Evolutionary conservation across 1,284 basidiomycete genomes (phyloP).

Genomic region (Coriolopsis trogii): DNA sequence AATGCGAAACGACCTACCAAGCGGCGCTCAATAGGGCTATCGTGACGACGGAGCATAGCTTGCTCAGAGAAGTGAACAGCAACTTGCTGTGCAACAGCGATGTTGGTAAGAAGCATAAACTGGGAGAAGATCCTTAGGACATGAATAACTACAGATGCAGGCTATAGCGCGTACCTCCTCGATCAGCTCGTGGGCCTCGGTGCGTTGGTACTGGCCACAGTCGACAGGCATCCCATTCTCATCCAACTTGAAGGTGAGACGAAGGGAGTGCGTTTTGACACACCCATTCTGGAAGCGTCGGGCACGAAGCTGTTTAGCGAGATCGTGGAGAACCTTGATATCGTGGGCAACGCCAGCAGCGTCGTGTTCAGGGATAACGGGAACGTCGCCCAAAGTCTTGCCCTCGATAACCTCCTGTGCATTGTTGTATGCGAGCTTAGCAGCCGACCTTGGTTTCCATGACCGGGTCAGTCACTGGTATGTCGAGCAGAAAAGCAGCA

Average conservation of each 20-base stretch:
- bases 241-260: constrained; percentile 82
- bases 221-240: constrained; percentile 84
- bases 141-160: not conserved
- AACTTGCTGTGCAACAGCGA: constrained; percentile 89
- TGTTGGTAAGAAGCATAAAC: constrained; percentile 96
- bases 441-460: constrained; percentile 69
- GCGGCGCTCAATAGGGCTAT: constrained; percentile 89
- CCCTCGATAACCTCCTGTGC: constrained; percentile 87
- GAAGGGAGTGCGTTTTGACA: constrained; percentile 73
- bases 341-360: constrained; percentile 73
- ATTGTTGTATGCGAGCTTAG: constrained; percentile 83
- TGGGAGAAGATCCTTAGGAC: constrained; percentile 33
- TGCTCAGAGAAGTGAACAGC: constrained; percentile 95
- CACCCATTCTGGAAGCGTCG: constrained; percentile 85
- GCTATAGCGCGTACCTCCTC: constrained; percentile 71
- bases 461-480: too few species aligned
- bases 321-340: constrained; percentile 67
- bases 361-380: constrained; percentile 58
- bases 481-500: too few species aligned
- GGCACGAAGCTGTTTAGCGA: constrained; percentile 77
- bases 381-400: constrained; percentile 53
- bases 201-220: constrained; percentile 66
- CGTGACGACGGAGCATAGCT: constrained; percentile 92
- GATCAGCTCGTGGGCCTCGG: constrained; percentile 81
- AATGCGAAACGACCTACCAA: constrained; percentile 52